phyloP scores from a whole-genome alignment of 441 rosid genomes.

The Gossypium lobatum region DNA sequence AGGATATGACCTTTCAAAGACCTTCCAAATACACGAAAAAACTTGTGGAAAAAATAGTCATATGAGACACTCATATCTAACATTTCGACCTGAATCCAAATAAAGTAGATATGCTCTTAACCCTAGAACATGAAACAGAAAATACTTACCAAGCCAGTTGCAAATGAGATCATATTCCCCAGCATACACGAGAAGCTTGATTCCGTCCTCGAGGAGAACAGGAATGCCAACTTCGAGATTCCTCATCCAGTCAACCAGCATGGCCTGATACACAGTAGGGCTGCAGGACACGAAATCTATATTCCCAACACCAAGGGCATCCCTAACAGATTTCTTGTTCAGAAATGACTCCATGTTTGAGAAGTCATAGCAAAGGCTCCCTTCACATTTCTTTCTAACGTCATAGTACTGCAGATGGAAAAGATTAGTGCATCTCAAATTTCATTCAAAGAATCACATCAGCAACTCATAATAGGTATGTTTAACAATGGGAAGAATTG shows the following conservation, averaged over 20 bases:
- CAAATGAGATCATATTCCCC: slow-evolving; percentile 98
- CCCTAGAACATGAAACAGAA: neutral
- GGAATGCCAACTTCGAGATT: slow-evolving; percentile 89
- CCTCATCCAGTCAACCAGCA: slow-evolving; percentile 93
- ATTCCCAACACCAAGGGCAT: slow-evolving; percentile 71
- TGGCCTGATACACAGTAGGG: slow-evolving; percentile 62
- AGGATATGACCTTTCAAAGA: neutral
- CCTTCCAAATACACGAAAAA: neutral
- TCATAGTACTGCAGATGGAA: slow-evolving; percentile 69
- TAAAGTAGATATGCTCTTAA: neutral
- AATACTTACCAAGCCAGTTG: slow-evolving; percentile 84
- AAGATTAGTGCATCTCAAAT: neutral
- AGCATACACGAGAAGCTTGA: slow-evolving; percentile 79
- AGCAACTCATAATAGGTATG: neutral
- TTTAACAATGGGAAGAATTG: neutral
- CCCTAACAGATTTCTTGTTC: slow-evolving; percentile 57
- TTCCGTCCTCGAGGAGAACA: slow-evolving; percentile 79
- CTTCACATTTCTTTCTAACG: slow-evolving; percentile 79
- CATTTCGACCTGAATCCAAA: neutral
- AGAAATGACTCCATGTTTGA: slow-evolving; percentile 87
- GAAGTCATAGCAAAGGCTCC: slow-evolving; percentile 89
- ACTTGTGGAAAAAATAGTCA: too few relatives aligned
- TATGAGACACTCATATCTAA: neutral
- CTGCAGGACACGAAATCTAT: slow-evolving; percentile 83
- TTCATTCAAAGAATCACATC: neutral